Base-by-base conservation (phyloP, 257 asterid species). In the Solanum microdontum region DNA sequence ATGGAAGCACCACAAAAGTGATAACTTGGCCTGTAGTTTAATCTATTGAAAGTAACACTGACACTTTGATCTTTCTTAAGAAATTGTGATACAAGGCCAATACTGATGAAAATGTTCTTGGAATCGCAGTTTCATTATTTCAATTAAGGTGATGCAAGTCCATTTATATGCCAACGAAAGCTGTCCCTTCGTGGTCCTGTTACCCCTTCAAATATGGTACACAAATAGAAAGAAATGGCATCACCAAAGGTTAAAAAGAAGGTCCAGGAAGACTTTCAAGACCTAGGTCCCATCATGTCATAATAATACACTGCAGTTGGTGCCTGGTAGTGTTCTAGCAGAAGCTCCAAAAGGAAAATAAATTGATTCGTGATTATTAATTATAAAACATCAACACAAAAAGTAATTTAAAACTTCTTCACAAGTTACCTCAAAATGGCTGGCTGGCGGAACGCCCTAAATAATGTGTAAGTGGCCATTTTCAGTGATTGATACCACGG, bases 361-460 rank as follows among this genome's bases (percentile, higher is more conserved):
- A 14, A 37, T 68, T 68, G 68, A 68, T 48, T n/a, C 4, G 13
- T 69, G 43, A 87, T 21, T 86, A 73, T 66, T 48, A 26, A 12
- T 82, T 82, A 87, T 86, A 72, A n/a, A 85, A 34, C 58, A 87
- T 80, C 48, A 75, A 85, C 30, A 87, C 68, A 60, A 60, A 87
- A 84, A n/a, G 12, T 83, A 86, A 87, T 17, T 36, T 55, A 32
- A 73, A 86, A 62, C 37, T 43, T 26, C 55, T 45, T 21, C 40
- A 87, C 87, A 79, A 89, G 62, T 92, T 93, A 96, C 99, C 99
- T 93, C 89, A 94, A 88, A 87, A 96, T 96, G 83, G 93, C 89
- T 89, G 98, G 99, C 93, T 93, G 98, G 87, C 92, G 90, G 91
- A 96, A 95, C 86, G 99, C 97, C 89, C 86, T 84, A 82, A 96